Evolutionary conservation across 1,139 yeast species (phyloP), one percentile per base, ranked within the genome.

Genomic region (Arxiozyma slooffiae): DNA sequence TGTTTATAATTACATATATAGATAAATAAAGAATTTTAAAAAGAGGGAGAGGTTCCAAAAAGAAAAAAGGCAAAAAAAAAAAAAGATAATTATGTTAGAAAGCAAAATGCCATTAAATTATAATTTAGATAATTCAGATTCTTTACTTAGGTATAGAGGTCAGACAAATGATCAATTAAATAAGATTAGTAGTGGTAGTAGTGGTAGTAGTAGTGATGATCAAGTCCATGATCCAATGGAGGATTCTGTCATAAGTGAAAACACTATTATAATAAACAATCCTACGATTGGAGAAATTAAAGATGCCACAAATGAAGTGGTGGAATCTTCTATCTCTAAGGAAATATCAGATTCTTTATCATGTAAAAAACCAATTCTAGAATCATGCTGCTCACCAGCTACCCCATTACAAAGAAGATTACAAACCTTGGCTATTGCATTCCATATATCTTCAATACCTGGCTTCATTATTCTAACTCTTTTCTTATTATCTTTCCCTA

Each of bases 391-490:
- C 65, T 59, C 54, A 52, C 49, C 48, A 48, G 58, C 54, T 40
- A 77, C 81, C 1, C 86, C 90, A 1, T 57, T 79, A 51, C 61
- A 69, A 23, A 73, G 84, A 55, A 69, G 96, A 48, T 64, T 84
- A 37, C 85, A 88, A 61, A 87, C 92, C 0, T 61, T 83, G 4
- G 82, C 82, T 1, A 80, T 90, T 21, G 74, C 86, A 4, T 79
- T 87, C 81, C 96, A 89, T 66, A 80, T 85, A 3, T 73, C 86
- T 24, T 76, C 87, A 4, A 82, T 90, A 44, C 88, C 94, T 0
- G 62, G 76, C 1, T 78, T 80, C 54, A 62, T 76, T 1, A 69
- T 81, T 9, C 55, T 81, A 11, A 78, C 85, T 57, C 69, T 85
- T 47, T 66, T 84, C 4, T 68, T 80, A 3, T 73, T 84, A 46